Conservation (phyloP, 164 flowering plant species). For the Platanus orientalis region DNA sequence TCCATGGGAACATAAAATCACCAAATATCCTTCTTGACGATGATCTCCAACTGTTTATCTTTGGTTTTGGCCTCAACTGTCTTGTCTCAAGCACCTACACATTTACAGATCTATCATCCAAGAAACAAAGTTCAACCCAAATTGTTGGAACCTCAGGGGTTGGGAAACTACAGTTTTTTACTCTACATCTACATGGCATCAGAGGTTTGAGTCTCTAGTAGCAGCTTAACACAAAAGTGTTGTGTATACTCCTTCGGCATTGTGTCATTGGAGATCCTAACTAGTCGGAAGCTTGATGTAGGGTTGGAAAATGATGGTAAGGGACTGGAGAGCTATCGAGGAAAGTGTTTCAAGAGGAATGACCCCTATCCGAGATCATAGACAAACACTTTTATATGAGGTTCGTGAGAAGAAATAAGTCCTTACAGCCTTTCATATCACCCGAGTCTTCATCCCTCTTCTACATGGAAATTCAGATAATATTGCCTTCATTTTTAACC, state of each 20-base stretch:
- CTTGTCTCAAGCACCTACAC: constrained; percentile 41
- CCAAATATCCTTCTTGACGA: constrained; percentile 85
- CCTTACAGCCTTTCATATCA: constrained; percentile 65
- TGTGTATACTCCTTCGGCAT: constrained; percentile 91
- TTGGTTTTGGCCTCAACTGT: constrained; percentile 82
- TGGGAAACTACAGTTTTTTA: constrained; percentile 27
- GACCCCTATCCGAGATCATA: constrained; percentile 71
- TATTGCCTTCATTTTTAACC: too few relatives aligned
- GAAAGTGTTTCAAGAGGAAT: constrained; percentile 64
- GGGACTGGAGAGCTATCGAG: constrained; percentile 63
- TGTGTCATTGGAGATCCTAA: constrained; percentile 73
- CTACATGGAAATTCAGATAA: too few relatives aligned
- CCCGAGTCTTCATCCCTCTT: too few relatives aligned
- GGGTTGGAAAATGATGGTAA: constrained; percentile 44
- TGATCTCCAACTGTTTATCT: constrained; percentile 62
- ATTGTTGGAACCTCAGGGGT: constrained; percentile 16
- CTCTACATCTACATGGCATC: constrained; percentile 56
- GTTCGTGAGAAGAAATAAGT: constrained; percentile 82
- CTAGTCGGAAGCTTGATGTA: constrained; percentile 56
- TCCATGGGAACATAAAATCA: constrained; percentile 86
- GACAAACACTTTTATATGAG: constrained; percentile 68
- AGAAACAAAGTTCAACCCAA: constrained; percentile 35
- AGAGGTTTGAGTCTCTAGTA: constrained; percentile 50
- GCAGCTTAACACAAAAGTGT: constrained; percentile 63
- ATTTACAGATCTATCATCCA: constrained; percentile 22